Conservation (phyloP, 768 basidiomycete genomes). For the Leccinum uliginosum region DNA sequence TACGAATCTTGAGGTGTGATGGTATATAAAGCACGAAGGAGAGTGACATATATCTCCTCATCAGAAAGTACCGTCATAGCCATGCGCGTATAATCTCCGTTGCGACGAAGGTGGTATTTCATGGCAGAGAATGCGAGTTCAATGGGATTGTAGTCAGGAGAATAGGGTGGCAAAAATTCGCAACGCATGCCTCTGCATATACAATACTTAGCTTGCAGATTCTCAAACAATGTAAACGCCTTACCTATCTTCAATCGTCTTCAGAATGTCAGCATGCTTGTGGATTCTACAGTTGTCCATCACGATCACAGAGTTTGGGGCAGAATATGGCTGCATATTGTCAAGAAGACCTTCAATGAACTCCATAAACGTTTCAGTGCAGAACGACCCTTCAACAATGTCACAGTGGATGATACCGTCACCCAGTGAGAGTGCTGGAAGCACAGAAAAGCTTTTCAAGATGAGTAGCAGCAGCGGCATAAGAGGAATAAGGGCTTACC, state of each 20-base stretch:
- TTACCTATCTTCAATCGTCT: background rate
- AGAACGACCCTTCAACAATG: background rate
- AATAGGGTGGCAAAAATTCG: background rate
- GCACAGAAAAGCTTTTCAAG: background rate
- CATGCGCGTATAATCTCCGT: background rate
- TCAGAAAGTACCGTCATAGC: background rate
- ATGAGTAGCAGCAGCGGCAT: background rate
- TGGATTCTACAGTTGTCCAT: background rate
- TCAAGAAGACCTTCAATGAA: background rate
- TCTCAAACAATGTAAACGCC: background rate
- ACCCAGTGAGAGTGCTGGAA: background rate
- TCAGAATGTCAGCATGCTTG: background rate
- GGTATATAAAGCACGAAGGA: background rate
- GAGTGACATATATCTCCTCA: background rate
- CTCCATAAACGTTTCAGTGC: background rate
- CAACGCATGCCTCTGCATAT: background rate
- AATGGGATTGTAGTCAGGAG: background rate
- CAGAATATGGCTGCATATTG: background rate
- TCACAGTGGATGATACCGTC: background rate
- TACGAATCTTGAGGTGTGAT: background rate
- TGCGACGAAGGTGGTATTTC: background rate
- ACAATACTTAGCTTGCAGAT: background rate
- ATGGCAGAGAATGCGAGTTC: background rate
- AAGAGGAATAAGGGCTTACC: background rate
- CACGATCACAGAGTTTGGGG: background rate